These are phyloP conservation scores for Sugiyamaella lignohabitans DNA, from an alignment of 805 yeast species.

Conservation along the genomic window DNA sequence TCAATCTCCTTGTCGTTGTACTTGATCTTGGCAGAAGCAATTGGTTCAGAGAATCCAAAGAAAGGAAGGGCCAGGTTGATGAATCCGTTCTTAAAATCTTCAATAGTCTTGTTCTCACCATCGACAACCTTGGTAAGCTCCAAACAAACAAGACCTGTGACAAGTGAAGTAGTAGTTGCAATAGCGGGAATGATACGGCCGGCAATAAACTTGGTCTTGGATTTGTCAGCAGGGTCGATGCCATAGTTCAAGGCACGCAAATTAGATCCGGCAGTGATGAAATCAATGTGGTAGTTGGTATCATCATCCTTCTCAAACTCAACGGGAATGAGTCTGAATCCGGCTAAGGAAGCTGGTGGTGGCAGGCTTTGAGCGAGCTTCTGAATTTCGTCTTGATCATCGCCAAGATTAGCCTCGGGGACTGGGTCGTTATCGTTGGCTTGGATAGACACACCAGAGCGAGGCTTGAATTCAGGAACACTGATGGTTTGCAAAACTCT, in stretches of 20 bases:
- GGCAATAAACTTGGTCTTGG: constrained; percentile 92
- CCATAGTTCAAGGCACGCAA: constrained; percentile 89
- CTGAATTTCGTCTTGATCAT: constrained; percentile 58
- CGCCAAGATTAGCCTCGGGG: constrained; percentile 31
- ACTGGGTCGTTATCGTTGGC: constrained; percentile 89
- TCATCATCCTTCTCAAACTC: constrained; percentile 99
- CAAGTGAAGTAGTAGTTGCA: constrained; percentile 98
- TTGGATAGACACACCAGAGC: constrained; percentile 64
- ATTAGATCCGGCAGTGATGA: constrained; percentile 92
- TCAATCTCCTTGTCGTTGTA: constrained; percentile 77
- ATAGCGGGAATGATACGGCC: constrained; percentile 98
- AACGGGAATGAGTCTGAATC: constrained; percentile 78
- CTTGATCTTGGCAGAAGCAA: constrained; percentile 73
- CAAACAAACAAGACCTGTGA: constrained; percentile 87
- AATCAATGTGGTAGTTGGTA: constrained; percentile 91
- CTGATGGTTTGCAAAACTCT: constrained; percentile 46
- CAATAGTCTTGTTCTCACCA: constrained; percentile 58
- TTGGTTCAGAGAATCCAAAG: constrained; percentile 95
- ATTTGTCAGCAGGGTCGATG: constrained; percentile 81
- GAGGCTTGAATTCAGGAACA: constrained; percentile 67
- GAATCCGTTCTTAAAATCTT: constrained; percentile 87
- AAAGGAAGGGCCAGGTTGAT: constrained; percentile 90
- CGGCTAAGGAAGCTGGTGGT: constrained; percentile 79
- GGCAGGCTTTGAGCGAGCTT: constrained; percentile 75
- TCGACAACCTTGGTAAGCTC: constrained; percentile 89